Base-by-base conservation (phyloP, 2,329 filamentous ascomycete genomes). In the Gyromitra esculenta region DNA sequence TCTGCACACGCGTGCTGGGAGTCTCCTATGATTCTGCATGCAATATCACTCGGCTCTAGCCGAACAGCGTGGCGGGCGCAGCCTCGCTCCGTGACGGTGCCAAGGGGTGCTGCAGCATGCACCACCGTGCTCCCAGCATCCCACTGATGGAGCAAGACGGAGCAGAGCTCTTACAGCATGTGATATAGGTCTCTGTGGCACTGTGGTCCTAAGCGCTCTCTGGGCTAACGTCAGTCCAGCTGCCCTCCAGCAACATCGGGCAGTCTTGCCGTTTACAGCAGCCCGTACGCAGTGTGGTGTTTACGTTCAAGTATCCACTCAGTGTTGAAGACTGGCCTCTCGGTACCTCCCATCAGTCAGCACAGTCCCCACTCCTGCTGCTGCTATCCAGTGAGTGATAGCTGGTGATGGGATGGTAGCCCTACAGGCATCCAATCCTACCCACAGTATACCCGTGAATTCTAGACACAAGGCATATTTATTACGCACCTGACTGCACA, bases 41-140 rank as follows among this genome's bases (percentile, higher is more conserved):
- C n/a, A 11, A n/a, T 31, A 69, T 69, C 66, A 69, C 66, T 69
- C 66, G 41, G 41, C 41, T 37, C 25, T 35, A 67, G 41, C 64
- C 64, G 50, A 67, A 21, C 48, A 45, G 5, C 56, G 41, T 11
- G 9, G 31, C 15, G 5, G 5, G 41, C 4, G 25, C 25, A 13
- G 7, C 41, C 41, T 45, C 41, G 9, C 41, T 45, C 3, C 15
- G 41, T 9, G 15, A 1, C 3, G 25, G 25, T 31, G 2, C 25
- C 25, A 31, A 31, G 25, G 25, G 25, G 25, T 31, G 25, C 25
- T 31, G 25, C 25, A 31, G 25, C 25, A 3, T 31, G 4, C 25
- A 4, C 2, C 4, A 31, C 4, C 25, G 25, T 31, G 25, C 25
- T 31, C 25, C 25, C 2, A 31, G 4, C 25, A 31, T 4, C 2